A percentile compares a stretch with the other conserved stretches of the same genome.
These are phyloP conservation scores for Quercus phellos DNA, from an alignment of 331 rosid species.

Conservation along the genomic window DNA sequence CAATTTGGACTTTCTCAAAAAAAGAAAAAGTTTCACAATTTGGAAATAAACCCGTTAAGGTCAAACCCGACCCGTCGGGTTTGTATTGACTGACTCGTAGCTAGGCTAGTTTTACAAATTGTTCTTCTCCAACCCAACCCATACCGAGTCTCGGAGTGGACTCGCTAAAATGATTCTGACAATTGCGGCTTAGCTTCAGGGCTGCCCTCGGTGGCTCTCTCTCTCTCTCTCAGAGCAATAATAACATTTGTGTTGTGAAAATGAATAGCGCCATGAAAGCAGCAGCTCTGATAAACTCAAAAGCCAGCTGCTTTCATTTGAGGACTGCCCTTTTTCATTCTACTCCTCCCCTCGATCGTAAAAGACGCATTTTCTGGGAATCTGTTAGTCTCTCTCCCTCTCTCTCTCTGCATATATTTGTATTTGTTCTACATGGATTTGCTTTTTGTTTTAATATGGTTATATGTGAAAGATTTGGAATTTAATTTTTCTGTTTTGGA, in stretches of 20 bases:
- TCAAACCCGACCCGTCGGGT: too few relatives aligned
- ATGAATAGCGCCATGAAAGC: conserved; percentile 57
- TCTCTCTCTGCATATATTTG: neutral
- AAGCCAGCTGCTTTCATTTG: conserved; percentile 22
- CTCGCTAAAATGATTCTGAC: neutral
- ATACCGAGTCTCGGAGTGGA: neutral
- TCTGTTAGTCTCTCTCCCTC: conserved; percentile 42
- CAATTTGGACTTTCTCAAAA: too few relatives aligned
- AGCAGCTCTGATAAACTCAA: conserved; percentile 39
- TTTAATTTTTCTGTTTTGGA: neutral
- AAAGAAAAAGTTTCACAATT: too few relatives aligned
- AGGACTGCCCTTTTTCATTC: conserved; percentile 70
- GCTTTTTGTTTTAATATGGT: neutral
- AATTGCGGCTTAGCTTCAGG: conserved; percentile 10
- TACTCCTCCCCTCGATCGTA: conserved; percentile 64
- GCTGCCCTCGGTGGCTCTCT: neutral
- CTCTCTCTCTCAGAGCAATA: neutral
- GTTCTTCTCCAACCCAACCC: too few relatives aligned
- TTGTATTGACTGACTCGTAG: too few relatives aligned
- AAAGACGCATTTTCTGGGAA: conserved; percentile 48
- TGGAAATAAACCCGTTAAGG: too few relatives aligned
- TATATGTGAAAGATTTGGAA: neutral
- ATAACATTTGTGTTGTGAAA: neutral
- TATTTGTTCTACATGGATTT: neutral
- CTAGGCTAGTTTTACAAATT: too few relatives aligned